Percentiles rank a stretch among this genome's conserved stretches.
Conservation (phyloP, 257 asterid species). For the Primulina eburnea region DNA sequence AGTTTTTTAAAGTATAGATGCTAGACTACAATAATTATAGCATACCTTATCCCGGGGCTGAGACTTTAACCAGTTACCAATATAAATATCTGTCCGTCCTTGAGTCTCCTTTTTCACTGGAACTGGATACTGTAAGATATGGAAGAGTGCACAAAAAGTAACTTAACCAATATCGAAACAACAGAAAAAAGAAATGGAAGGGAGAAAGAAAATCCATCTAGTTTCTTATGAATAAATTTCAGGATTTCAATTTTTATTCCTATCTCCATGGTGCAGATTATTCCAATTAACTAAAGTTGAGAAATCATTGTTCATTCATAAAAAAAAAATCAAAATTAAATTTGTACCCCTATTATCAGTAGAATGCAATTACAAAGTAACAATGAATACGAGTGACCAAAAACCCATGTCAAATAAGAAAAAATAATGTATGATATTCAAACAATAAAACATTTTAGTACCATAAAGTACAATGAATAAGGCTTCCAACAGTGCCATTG, state of each 20-base stretch:
- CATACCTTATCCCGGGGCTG: slow-evolving; percentile 87
- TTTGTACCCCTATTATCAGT: not conserved
- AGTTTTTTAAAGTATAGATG: not conserved
- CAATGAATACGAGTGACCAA: not conserved
- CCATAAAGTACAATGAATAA: not conserved
- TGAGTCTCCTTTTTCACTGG: slow-evolving; percentile 70
- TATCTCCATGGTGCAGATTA: not conserved
- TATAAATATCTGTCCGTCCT: slow-evolving; percentile 70
- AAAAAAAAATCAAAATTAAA: too few relatives aligned
- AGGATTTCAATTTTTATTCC: not conserved
- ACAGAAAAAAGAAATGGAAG: not conserved
- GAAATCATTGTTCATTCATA: not conserved
- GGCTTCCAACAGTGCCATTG: not conserved
- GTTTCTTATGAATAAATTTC: not conserved
- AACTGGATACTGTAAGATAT: slow-evolving; percentile 58
- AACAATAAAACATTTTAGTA: too few relatives aligned
- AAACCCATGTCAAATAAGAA: not conserved
- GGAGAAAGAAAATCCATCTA: not conserved
- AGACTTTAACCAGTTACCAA: slow-evolving; percentile 75
- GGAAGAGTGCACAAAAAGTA: slow-evolving; percentile 8
- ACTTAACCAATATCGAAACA: slow-evolving; percentile 15
- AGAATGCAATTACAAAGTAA: not conserved
- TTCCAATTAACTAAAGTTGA: not conserved
- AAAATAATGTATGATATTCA: too few relatives aligned
- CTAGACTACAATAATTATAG: slow-evolving; percentile 1